These are phyloP conservation scores for Penicillium bialowiezense DNA, from an alignment of 495 filamentous ascomycete species.

Conservation along the genomic window DNA sequence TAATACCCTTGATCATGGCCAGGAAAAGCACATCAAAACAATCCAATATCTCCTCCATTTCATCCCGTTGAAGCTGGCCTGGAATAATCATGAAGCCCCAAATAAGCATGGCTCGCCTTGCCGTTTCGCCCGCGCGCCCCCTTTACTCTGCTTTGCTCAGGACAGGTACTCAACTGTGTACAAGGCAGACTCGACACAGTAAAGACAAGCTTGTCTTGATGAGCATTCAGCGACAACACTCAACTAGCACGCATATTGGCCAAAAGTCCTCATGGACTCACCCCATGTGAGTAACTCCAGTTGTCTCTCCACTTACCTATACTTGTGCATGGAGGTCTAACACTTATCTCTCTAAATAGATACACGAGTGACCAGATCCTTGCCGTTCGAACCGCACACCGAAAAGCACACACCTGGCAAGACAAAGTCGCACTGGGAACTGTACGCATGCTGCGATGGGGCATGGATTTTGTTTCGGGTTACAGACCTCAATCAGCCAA, in stretches of 20 bases:
- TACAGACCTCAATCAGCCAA: slow-evolving; percentile 53
- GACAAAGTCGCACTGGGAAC: slow-evolving; percentile 55
- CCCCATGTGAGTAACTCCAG: slow-evolving; percentile 1
- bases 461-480: slow-evolving; percentile 59
- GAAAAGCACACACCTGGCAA: slow-evolving; percentile 54
- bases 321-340: background rate
- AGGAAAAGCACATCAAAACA: background rate
- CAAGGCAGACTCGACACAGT: background rate
- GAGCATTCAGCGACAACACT: background rate
- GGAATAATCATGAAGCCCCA: background rate
- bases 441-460: slow-evolving; percentile 54
- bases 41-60: background rate
- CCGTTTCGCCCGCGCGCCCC: background rate
- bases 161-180: background rate
- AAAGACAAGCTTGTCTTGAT: background rate
- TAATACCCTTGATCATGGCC: background rate
- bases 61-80: background rate
- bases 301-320: background rate
- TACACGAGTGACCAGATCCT: slow-evolving; percentile 45
- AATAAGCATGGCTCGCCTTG: background rate
- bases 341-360: background rate
- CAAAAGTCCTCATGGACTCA: slow-evolving; percentile 10
- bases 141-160: background rate
- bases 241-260: background rate
- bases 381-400: slow-evolving; percentile 55